Base-by-base conservation (phyloP, 768 basidiomycete genomes). In the Crepidotus variabilis region DNA sequence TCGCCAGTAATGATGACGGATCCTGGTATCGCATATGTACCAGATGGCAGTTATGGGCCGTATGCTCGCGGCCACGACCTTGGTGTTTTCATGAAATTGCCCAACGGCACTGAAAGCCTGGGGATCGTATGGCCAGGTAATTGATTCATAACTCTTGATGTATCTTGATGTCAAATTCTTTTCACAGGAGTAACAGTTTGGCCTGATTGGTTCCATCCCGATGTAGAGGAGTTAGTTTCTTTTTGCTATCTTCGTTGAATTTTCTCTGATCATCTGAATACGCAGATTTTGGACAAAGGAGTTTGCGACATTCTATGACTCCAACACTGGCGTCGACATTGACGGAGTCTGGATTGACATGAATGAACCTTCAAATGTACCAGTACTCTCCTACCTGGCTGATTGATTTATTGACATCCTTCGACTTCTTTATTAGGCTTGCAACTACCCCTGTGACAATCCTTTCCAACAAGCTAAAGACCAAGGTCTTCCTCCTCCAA, bases 291-390 rank as follows among this genome's bases (percentile, higher is more conserved):
- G 88, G 88, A 79, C 70, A 1, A 79, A 76, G 35, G 85, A 88
- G 58, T 87, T 86, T 66, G 57, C 72, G 24, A 50, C 71, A 6
- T 86, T 88, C 69, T 86, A 83, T 64, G 73, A 71, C 57, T 74
- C 81, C 0, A 58, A 73, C 10, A 75, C 67, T 0, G 85, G 85
- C 1, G 57, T 89, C 8, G 82, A 87, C 55, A 87, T 87, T 23
- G 85, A 87, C 58, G 87, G 86, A 9, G 79, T 79, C 16, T 89
- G 87, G 88, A 87, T 88, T 23, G 85, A 87, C 60, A 87, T 86
- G 86, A 88, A 89, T 64, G 87, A 88, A 57, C 87, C 87, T 7
- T 67, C 85, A 1, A 88, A 78, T 57, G 86, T 87, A 60, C 11
- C 59, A 53, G 3, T 11, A 22, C 5, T 10, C 47, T 35, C 35